Evolutionary conservation across 2,329 filamentous ascomycete species (phyloP), one percentile per base, ranked within the genome.

Genomic region (Onygena corvina): DNA sequence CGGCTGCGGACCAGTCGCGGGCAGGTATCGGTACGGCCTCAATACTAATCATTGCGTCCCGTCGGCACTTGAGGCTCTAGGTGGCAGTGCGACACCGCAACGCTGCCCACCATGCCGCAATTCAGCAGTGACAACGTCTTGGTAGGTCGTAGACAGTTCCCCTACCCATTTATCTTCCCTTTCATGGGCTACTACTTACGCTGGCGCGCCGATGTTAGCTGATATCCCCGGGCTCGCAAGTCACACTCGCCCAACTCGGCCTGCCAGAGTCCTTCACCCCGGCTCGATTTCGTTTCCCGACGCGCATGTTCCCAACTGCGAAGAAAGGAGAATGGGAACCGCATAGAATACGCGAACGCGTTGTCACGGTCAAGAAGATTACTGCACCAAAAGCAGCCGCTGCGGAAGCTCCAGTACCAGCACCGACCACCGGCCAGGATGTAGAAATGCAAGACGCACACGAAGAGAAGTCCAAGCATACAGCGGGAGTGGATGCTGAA

Each of bases 181-280:
- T 45, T 30, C 18, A 23, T 31, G 6, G 30, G 34, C 27, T 30
- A 20, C 16, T 18, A 14, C 31, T 27, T 33, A 49, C 25, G 8
- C 12, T 5, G 16, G 6, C 11, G n/a, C 35, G 8, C 31, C 3
- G 31, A n/a, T n/a, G 31, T 14, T 36, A 73, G 71, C 66, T 73
- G 57, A 73, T 76, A 63, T 71, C 71, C 59, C 74, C 74, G 47
- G 89, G 89, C 62, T 94, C 88, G 65, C 82, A 84, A 68, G 90
- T 83, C 56, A 94, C 88, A 52, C 80, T 94, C 71, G 89, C 88
- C 57, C 88, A 94, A 75, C 77, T 94, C 34, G 89, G 89, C 47
- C 83, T 92, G 59, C 82, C 81, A 59, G 89, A 95, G 71, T 81
- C 79, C n/a, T 83, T 96, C 66, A 94, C 89, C 30, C 89, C 88